Percentiles rank a stretch among this genome's conserved stretches.
Conservation (phyloP, 2,329 filamentous ascomycete genomes). For the Claviceps sorghi region DNA sequence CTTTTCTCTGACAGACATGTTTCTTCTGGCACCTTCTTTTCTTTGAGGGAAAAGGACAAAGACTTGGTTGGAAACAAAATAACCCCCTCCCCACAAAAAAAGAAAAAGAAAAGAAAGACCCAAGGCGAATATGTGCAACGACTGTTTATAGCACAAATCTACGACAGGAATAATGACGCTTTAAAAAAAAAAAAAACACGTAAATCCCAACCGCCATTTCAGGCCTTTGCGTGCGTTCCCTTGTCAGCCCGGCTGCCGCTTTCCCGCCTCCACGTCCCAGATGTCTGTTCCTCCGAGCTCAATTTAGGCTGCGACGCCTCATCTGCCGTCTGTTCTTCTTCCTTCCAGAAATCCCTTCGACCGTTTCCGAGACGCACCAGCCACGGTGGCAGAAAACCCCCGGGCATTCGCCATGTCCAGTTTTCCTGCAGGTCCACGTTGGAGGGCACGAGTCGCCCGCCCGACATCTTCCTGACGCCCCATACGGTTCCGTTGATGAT, state of each 20-base stretch:
- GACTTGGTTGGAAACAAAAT: neutral
- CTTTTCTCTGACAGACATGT: too few species aligned
- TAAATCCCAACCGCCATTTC: neutral
- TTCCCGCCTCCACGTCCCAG: slow-evolving; percentile 4
- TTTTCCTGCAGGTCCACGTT: slow-evolving; percentile 65
- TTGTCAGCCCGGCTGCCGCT: neutral
- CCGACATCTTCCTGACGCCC: slow-evolving; percentile 49
- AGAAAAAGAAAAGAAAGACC: too few species aligned
- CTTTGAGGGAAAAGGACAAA: neutral
- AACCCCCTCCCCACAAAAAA: too few species aligned
- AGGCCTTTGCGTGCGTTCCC: neutral
- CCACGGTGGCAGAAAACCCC: slow-evolving; percentile 65
- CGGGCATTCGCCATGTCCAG: slow-evolving; percentile 66
- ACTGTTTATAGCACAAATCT: too few species aligned
- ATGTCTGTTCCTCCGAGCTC: slow-evolving; percentile 9
- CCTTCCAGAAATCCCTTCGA: slow-evolving; percentile 60
- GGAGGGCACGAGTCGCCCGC: slow-evolving; percentile 56
- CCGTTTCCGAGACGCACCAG: slow-evolving; percentile 46
- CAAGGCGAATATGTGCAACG: too few species aligned
- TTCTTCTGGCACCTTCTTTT: too few species aligned
- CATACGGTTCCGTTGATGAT: slow-evolving; percentile 59
- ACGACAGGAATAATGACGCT: too few species aligned
- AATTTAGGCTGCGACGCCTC: slow-evolving; percentile 6
- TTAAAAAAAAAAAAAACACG: too few species aligned
- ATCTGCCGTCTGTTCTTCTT: slow-evolving; percentile 11